These are phyloP conservation scores for Acanthamoeba polyphaga DNA, from an alignment of 208 protist genomes.

Conservation along the genomic window DNA sequence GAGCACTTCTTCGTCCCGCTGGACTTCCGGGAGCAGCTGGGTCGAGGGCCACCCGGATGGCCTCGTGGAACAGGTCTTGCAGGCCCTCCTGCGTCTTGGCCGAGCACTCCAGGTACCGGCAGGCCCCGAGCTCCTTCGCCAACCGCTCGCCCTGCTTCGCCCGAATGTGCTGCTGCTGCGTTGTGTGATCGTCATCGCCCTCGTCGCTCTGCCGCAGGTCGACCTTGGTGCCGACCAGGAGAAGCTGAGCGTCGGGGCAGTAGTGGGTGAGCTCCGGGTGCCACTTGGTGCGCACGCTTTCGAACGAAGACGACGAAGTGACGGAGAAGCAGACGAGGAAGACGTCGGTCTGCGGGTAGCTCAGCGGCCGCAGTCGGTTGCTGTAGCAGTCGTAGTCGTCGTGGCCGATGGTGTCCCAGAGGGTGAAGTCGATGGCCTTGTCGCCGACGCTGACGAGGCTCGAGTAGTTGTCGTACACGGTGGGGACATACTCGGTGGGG, in stretches of 20 bases:
- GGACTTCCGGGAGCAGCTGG: not conserved
- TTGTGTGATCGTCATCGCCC: not conserved
- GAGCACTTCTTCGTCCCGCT: not conserved
- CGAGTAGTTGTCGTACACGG: too few relatives aligned
- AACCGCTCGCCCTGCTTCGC: not conserved
- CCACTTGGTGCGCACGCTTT: not conserved
- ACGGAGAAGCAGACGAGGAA: conserved; percentile 35
- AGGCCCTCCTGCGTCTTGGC: not conserved
- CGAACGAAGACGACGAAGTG: not conserved
- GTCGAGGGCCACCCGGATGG: not conserved
- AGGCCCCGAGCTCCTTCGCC: not conserved
- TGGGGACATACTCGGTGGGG: not conserved
- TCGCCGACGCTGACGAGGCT: not conserved
- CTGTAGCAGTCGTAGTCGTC: not conserved
- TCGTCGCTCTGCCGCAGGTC: not conserved
- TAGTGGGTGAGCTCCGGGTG: not conserved
- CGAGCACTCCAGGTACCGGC: not conserved
- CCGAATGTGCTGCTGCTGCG: not conserved
- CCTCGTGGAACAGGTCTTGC: not conserved
- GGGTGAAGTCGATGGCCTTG: not conserved
- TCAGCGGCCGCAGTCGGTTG: not conserved
- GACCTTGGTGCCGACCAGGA: conserved; percentile 19
- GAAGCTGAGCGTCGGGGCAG: not conserved
- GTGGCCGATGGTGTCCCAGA: not conserved
- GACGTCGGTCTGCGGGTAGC: not conserved